Percentiles rank a stretch among this genome's conserved stretches.
These are phyloP conservation scores for Colletotrichum tropicicola DNA, from an alignment of 2,329 filamentous ascomycete genomes.

Conservation along the genomic window DNA sequence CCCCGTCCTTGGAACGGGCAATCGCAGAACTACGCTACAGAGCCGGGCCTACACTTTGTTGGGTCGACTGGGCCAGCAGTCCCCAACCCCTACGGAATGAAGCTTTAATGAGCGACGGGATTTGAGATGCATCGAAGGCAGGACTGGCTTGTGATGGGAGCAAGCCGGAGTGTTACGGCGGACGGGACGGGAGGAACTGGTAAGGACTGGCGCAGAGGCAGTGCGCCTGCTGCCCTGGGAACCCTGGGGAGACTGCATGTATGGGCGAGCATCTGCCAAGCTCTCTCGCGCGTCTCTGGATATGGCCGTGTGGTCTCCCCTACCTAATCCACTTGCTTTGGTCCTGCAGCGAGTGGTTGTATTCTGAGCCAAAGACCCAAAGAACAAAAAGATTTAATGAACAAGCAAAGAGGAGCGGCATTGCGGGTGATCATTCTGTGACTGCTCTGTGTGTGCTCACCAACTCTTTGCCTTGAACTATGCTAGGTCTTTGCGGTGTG, in stretches of 20 bases:
- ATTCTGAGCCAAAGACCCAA: conserved; percentile 24
- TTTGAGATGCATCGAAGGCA: conserved; percentile 12
- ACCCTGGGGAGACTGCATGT: conserved; percentile 6
- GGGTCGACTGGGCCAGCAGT: conserved; percentile 13
- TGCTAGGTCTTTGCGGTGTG: conserved; percentile 15
- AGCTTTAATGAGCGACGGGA: conserved; percentile 27
- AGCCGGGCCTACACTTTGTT: conserved; percentile 1
- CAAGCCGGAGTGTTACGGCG: conserved; percentile 1
- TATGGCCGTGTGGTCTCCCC: conserved; percentile 14
- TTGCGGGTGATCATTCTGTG: conserved; percentile 28
- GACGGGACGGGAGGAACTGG: not conserved
- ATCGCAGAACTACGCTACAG: conserved; percentile 25
- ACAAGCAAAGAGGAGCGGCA: conserved; percentile 25
- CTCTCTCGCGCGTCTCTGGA: not conserved
- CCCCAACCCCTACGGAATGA: conserved; percentile 15
- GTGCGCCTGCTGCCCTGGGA: not conserved
- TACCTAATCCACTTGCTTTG: conserved; percentile 23
- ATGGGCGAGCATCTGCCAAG: not conserved
- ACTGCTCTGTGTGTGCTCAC: conserved; percentile 22
- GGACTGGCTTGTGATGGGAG: not conserved
- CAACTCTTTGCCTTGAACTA: conserved; percentile 13
- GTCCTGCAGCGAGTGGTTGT: conserved; percentile 25
- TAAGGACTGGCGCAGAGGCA: not conserved
- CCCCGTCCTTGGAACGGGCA: conserved; percentile 16
- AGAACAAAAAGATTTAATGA: conserved; percentile 25